A percentile compares a stretch with the other conserved stretches of the same genome.
phyloP scores from a whole-genome alignment of 371 early-diverging fungal genomes.

The Vairimorpha ceranae region DNA sequence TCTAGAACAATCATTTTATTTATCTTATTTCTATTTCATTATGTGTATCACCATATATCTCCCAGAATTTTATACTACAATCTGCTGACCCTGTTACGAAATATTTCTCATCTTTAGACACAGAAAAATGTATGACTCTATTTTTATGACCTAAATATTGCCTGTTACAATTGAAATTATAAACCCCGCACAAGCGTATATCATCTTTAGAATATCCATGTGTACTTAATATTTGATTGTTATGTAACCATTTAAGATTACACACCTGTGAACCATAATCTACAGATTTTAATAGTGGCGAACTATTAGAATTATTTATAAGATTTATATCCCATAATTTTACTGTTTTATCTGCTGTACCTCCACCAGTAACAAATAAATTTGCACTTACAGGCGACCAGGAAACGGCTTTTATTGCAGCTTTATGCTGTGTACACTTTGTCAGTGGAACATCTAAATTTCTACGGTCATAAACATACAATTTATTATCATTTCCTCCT shows the following conservation, averaged over 20 bases:
- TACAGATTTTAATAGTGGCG: conserved; percentile 32
- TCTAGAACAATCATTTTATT: background rate
- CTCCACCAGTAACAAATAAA: conserved; percentile 60
- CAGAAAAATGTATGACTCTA: conserved; percentile 63
- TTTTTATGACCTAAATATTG: conserved; percentile 58
- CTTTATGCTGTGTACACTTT: conserved; percentile 56
- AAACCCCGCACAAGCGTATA: conserved; percentile 42
- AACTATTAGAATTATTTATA: background rate
- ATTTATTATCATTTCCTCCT: conserved; percentile 64
- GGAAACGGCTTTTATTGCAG: conserved; percentile 62
- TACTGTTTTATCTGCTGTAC: conserved; percentile 63
- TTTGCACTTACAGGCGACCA: conserved; percentile 51
- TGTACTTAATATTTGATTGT: conserved; percentile 58
- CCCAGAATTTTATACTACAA: conserved; percentile 60
- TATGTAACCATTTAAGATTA: conserved; percentile 59
- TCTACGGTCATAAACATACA: conserved; percentile 58
- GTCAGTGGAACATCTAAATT: conserved; percentile 20
- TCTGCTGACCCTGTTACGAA: conserved; percentile 63
- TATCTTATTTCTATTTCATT: conserved; percentile 44
- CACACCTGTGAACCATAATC: conserved; percentile 61
- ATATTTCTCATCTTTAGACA: conserved; percentile 57
- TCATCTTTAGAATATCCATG: conserved; percentile 64
- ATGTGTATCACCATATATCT: conserved; percentile 33
- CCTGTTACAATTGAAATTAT: conserved; percentile 25
- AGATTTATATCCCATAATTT: conserved; percentile 55